A percentile compares a stretch with the other conserved stretches of the same genome.
Evolutionary conservation across 1,284 basidiomycete genomes (phyloP).

Genomic region (Rhodotorula glutinis): DNA sequence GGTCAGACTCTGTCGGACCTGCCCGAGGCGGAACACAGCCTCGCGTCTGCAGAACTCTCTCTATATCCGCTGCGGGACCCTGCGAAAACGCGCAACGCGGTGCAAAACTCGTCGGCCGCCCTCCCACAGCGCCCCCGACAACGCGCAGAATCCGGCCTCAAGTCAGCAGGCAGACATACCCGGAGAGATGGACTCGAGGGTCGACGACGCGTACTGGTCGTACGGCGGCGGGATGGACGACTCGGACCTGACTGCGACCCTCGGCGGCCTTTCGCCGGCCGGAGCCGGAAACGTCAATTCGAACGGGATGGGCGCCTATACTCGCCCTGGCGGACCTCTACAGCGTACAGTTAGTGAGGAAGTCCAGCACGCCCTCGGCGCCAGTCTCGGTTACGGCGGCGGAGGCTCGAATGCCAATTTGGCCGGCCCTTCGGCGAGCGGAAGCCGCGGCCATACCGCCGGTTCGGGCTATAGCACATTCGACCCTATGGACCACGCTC

Average conservation of each 20-base stretch:
- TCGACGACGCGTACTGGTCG: slow-evolving; percentile 20
- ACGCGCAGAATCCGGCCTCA: too few species aligned
- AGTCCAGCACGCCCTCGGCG: slow-evolving; percentile 11
- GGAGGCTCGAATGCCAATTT: not conserved
- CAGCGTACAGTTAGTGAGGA: slow-evolving; percentile 25
- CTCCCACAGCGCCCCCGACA: not conserved
- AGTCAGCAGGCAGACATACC: too few species aligned
- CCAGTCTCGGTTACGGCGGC: not conserved
- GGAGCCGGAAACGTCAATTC: not conserved
- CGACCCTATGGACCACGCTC: slow-evolving; percentile 31
- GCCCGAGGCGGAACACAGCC: too few species aligned
- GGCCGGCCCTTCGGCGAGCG: not conserved
- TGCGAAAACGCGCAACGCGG: not conserved
- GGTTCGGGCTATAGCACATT: slow-evolving; percentile 14
- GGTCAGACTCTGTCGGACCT: too few species aligned
- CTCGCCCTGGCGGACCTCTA: slow-evolving; percentile 3
- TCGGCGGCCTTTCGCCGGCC: slow-evolving; percentile 19
- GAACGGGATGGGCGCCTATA: not conserved
- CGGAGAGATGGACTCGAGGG: slow-evolving; percentile 5
- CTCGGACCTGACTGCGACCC: slow-evolving; percentile 1
- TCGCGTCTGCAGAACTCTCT: too few species aligned
- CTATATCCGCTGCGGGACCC: not conserved
- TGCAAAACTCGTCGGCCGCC: not conserved
- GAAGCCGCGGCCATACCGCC: not conserved
- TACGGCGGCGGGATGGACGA: slow-evolving; percentile 18